Conservation (phyloP, 352 stramenopile genomes). For the Globisporangium yorkense region DNA sequence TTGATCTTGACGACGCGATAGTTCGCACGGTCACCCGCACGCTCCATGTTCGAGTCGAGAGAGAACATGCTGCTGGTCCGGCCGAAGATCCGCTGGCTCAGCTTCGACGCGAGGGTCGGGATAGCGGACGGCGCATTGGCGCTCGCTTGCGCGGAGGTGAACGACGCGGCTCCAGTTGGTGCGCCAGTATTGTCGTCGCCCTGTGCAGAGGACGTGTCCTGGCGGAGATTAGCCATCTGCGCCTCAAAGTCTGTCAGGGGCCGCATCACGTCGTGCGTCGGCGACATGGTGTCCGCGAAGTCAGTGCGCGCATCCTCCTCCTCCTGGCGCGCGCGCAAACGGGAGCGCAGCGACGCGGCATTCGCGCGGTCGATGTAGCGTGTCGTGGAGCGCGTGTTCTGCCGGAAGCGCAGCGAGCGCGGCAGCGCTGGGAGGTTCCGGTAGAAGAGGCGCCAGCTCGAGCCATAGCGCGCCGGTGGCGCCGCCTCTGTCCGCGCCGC, state of each 20-base stretch:
- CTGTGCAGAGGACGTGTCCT: conserved; percentile 5
- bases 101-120: conserved; percentile 25
- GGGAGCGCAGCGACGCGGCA: conserved; percentile 43
- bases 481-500: neutral
- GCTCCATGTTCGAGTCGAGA: conserved; percentile 32
- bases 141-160: conserved; percentile 5
- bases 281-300: conserved; percentile 22
- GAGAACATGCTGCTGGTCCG: conserved; percentile 62
- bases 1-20: conserved; percentile 79
- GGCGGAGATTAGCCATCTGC: conserved; percentile 27
- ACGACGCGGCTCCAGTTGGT: conserved; percentile 11
- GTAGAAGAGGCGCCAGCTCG: conserved; percentile 61
- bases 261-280: conserved; percentile 12
- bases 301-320: conserved; percentile 43
- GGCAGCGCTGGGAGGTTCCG: conserved; percentile 64
- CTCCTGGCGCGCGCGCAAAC: conserved; percentile 42
- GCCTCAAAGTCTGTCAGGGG: conserved; percentile 48
- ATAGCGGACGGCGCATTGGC: conserved; percentile 1
- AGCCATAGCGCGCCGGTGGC: conserved; percentile 7
- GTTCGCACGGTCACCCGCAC: conserved; percentile 23
- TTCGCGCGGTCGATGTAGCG: conserved; percentile 74
- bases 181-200: neutral
- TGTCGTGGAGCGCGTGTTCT: conserved; percentile 71
- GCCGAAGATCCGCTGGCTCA: conserved; percentile 20
- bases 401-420: conserved; percentile 59